Evolutionary conservation across 805 yeast species (phyloP).

Genomic region (Priceomyces melissophilus): DNA sequence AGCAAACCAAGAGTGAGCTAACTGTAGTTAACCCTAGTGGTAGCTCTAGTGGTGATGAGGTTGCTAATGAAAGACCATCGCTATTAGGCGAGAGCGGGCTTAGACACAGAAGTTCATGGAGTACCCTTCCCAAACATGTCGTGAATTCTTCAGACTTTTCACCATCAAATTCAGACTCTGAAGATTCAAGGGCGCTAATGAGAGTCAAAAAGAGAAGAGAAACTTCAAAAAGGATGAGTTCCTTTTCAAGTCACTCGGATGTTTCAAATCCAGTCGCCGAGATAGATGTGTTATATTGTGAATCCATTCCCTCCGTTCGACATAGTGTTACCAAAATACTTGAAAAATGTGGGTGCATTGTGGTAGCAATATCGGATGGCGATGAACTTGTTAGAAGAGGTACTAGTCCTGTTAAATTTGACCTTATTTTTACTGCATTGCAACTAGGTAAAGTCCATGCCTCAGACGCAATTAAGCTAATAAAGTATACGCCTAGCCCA

Average conservation of each 20-base stretch:
- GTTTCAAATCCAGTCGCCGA: slow-evolving; percentile 14
- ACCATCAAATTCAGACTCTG: slow-evolving; percentile 65
- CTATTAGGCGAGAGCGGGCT: slow-evolving; percentile 2
- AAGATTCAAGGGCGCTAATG: slow-evolving; percentile 52
- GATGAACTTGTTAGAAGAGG: slow-evolving; percentile 80
- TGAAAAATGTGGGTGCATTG: slow-evolving; percentile 72
- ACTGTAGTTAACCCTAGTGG: slow-evolving; percentile 28
- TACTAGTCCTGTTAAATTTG: slow-evolving; percentile 81
- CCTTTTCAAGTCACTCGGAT: slow-evolving; percentile 7
- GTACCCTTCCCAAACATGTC: slow-evolving; percentile 25
- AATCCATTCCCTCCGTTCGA: slow-evolving; percentile 79
- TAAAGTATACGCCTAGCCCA: slow-evolving; percentile 71
- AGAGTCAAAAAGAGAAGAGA: slow-evolving; percentile 55
- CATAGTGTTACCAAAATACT: slow-evolving; percentile 62
- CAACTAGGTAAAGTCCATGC: slow-evolving; percentile 66
- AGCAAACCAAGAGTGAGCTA: slow-evolving; percentile 26
- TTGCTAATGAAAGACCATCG: slow-evolving; percentile 11
- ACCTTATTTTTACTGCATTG: slow-evolving; percentile 74
- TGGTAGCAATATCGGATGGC: slow-evolving; percentile 71
- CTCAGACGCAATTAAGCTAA: slow-evolving; percentile 71
- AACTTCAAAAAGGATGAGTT: slow-evolving; percentile 37
- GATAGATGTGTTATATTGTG: slow-evolving; percentile 76
- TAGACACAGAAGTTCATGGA: slow-evolving; percentile 19
- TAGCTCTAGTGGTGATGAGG: slow-evolving; percentile 32
- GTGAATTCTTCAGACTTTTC: slow-evolving; percentile 32